These are phyloP conservation scores for Anacardium occidentale DNA, from an alignment of 345 rosid species.

Conservation along the genomic window DNA sequence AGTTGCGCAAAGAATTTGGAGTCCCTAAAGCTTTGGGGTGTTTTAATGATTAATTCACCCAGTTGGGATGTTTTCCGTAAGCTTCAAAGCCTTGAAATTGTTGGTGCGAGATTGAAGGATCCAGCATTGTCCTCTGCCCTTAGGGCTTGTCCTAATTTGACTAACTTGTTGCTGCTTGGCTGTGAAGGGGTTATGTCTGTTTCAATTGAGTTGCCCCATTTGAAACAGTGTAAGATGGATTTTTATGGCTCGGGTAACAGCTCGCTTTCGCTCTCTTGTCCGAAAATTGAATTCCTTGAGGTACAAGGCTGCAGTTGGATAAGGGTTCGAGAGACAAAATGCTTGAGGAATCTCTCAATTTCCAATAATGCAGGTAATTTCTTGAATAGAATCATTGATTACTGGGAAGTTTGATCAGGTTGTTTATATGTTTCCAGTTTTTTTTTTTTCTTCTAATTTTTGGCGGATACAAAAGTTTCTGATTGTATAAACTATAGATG, in stretches of 20 bases:
- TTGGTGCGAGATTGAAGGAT: constrained; percentile 77
- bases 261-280: constrained; percentile 61
- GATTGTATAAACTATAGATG: background rate
- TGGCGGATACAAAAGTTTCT: background rate
- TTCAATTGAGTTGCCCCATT: constrained; percentile 53
- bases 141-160: constrained; percentile 69
- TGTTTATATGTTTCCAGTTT: background rate
- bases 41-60: constrained; percentile 63
- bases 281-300: constrained; percentile 60
- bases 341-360: constrained; percentile 63
- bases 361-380: constrained; percentile 71
- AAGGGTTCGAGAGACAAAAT: constrained; percentile 58
- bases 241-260: constrained; percentile 72
- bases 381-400: background rate
- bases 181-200: constrained; percentile 76
- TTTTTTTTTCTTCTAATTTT: background rate
- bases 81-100: constrained; percentile 72
- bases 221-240: constrained; percentile 84
- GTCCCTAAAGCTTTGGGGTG: constrained; percentile 92
- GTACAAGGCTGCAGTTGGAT: constrained; percentile 95
- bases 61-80: constrained; percentile 68
- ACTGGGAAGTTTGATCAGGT: background rate
- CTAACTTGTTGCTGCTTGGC: constrained; percentile 66
- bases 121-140: constrained; percentile 56
- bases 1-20: constrained; percentile 64